Evolutionary conservation across 495 filamentous ascomycete species (phyloP).

Genomic region (Penicillium desertorum): DNA sequence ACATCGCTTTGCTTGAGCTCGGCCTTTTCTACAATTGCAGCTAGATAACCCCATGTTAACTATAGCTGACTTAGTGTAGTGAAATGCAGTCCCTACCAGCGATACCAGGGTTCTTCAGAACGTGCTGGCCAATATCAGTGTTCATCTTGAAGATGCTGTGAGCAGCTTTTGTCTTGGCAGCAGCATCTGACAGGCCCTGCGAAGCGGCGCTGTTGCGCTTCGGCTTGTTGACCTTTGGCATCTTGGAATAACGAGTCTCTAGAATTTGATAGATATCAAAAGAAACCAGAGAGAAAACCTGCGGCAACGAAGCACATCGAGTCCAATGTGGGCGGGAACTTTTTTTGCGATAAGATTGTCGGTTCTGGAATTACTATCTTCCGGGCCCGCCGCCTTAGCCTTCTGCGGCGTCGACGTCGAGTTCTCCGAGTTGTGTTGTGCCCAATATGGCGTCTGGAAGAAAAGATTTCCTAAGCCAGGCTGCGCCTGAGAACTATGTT

Average conservation of each 20-base stretch:
- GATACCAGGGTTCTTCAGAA: slow-evolving; percentile 93
- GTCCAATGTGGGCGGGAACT: slow-evolving; percentile 23
- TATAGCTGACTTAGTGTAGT: background rate
- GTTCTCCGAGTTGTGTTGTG: slow-evolving; percentile 8
- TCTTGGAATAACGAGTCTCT: slow-evolving; percentile 9
- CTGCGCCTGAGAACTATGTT: slow-evolving; percentile 96
- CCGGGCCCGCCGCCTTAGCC: slow-evolving; percentile 12
- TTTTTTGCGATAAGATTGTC: slow-evolving; percentile 47
- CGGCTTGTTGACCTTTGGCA: slow-evolving; percentile 44
- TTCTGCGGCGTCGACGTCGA: slow-evolving; percentile 10
- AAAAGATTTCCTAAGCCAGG: slow-evolving; percentile 89
- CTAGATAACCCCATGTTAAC: background rate
- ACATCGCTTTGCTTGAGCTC: slow-evolving; percentile 86
- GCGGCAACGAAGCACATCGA: background rate
- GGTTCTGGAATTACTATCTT: slow-evolving; percentile 34
- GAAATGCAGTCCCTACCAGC: slow-evolving; percentile 53
- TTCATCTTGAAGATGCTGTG: slow-evolving; percentile 91
- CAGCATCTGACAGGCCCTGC: slow-evolving; percentile 46
- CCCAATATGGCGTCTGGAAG: slow-evolving; percentile 66
- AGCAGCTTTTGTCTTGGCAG: slow-evolving; percentile 53
- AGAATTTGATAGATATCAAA: background rate
- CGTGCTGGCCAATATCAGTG: slow-evolving; percentile 84
- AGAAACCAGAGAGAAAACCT: background rate
- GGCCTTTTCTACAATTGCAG: slow-evolving; percentile 79
- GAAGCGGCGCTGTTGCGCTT: slow-evolving; percentile 60